Evolutionary conservation across 2,329 filamentous ascomycete species (phyloP).

Genomic region (Apiospora aurea): DNA sequence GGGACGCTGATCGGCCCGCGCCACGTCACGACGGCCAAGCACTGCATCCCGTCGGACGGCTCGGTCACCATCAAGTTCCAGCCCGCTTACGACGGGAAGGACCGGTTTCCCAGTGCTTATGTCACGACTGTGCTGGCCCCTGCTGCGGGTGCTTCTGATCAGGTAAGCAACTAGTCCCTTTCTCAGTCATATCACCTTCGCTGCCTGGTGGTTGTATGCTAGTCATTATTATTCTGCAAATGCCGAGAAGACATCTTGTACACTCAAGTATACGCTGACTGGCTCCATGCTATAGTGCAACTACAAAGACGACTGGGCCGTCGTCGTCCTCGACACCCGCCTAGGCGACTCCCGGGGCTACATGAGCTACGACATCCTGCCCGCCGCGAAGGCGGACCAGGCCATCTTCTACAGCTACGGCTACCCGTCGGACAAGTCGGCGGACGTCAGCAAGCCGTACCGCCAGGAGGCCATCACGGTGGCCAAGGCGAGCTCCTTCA

Average conservation of each 20-base stretch:
- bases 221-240: too few species aligned
- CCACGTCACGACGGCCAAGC: constrained; percentile 39
- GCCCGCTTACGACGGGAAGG: constrained; percentile 36
- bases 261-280: too few species aligned
- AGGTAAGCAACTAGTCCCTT: neutral
- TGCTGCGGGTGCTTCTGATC: constrained; percentile 15
- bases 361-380: constrained; percentile 34
- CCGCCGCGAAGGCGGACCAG: constrained; percentile 27
- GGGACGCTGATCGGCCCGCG: constrained; percentile 40
- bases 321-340: constrained; percentile 37
- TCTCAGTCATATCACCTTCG: neutral
- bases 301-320: constrained; percentile 38
- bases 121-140: constrained; percentile 26
- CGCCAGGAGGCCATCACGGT: constrained; percentile 30
- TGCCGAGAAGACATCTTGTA: too few species aligned
- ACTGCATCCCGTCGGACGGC: constrained; percentile 34
- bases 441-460: constrained; percentile 28
- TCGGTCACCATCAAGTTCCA: constrained; percentile 35
- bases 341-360: constrained; percentile 37
- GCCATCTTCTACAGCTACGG: constrained; percentile 34
- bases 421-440: constrained; percentile 28
- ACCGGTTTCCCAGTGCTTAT: constrained; percentile 29
- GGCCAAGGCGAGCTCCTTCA: constrained; percentile 24
- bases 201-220: too few species aligned
- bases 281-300: too few species aligned